phyloP scores from a whole-genome alignment of 2,329 filamentous ascomycete species.

The Setomelanomma holmii region DNA sequence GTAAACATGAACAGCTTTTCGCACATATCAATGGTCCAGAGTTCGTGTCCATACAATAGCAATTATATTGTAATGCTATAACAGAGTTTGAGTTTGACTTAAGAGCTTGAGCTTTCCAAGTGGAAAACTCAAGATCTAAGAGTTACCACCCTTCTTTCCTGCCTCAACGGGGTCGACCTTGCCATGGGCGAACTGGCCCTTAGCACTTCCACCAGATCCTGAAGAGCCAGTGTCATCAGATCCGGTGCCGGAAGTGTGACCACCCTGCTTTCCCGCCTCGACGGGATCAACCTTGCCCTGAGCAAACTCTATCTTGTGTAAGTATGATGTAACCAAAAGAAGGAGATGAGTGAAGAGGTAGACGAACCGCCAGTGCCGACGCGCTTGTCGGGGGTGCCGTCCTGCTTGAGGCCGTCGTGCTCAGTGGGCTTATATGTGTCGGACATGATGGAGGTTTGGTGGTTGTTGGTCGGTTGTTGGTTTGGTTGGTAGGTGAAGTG shows the following conservation, averaged over 20 bases:
- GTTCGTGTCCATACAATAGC: no score
- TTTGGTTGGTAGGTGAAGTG: no score
- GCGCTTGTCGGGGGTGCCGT: conserved; percentile 21
- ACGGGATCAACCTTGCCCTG: conserved; percentile 22
- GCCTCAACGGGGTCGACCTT: conserved; percentile 20
- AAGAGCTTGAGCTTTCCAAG: neutral
- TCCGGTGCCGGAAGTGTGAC: conserved; percentile 12
- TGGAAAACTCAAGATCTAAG: conserved; percentile 3
- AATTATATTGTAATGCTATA: no score
- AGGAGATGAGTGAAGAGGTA: neutral
- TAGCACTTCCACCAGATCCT: conserved; percentile 11
- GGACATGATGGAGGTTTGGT: conserved; percentile 7
- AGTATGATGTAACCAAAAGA: no score
- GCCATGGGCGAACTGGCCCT: conserved; percentile 15
- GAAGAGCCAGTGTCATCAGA: conserved; percentile 5
- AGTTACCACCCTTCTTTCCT: conserved; percentile 19
- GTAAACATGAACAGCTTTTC: no score
- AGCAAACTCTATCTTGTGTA: conserved; percentile 12
- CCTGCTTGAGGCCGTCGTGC: conserved; percentile 20
- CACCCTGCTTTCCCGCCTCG: conserved; percentile 22
- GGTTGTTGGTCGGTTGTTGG: neutral
- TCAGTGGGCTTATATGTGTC: conserved; percentile 19
- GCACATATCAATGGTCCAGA: no score
- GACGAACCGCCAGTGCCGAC: conserved; percentile 17
- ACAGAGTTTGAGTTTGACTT: no score